Evolutionary conservation across 2,329 filamentous ascomycete genomes (phyloP).

Genomic region (Cladosporium sphaerospermum): DNA sequence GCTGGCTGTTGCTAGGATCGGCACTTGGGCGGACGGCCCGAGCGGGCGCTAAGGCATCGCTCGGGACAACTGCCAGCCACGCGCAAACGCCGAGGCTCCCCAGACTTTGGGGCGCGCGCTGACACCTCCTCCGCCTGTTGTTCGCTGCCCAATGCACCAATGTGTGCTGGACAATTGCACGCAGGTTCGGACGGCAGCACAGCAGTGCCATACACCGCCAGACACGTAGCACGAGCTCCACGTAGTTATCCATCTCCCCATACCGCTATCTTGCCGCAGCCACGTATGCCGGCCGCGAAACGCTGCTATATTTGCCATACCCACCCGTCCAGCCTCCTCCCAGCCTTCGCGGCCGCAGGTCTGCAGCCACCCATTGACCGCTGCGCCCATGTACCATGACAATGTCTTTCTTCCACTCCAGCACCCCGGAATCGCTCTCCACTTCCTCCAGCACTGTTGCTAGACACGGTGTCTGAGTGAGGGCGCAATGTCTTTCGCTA

Average conservation of each 20-base stretch:
- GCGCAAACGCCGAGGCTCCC: not conserved
- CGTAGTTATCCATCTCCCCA: not conserved
- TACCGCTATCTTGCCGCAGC: not conserved
- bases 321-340: constrained; percentile 3
- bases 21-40: not conserved
- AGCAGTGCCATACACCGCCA: constrained; percentile 1
- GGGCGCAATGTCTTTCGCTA: constrained; percentile 9
- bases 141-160: not conserved
- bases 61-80: not conserved
- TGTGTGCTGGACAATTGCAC: not conserved
- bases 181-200: not conserved
- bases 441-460: not conserved
- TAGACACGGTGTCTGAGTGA: constrained; percentile 4
- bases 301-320: not conserved
- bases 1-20: not conserved
- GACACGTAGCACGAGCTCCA: constrained; percentile 3
- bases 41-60: not conserved
- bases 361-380: constrained; percentile 1
- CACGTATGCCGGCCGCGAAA: not conserved
- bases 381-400: constrained; percentile 5
- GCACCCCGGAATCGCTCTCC: constrained; percentile 6
- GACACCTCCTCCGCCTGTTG: too few species aligned
- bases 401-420: constrained; percentile 11
- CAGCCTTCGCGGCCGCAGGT: not conserved
- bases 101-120: not conserved